A percentile compares a stretch with the other conserved stretches of the same genome.
These are phyloP conservation scores for Pseudogymnoascus sp. DNA, from an alignment of 2,329 filamentous ascomycete species.

Conservation along the genomic window DNA sequence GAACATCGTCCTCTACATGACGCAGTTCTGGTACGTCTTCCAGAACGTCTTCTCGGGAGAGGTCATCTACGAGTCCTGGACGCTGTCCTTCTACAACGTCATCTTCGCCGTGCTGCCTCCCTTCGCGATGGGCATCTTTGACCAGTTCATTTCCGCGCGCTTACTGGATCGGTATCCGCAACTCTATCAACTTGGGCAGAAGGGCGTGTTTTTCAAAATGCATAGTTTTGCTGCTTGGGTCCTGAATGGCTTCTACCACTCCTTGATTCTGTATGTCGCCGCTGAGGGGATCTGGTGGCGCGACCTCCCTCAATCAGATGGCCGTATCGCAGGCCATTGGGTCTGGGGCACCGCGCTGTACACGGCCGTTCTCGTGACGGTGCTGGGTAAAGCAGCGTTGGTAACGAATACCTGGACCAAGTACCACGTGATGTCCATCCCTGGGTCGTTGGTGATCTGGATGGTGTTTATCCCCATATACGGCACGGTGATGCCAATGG, in stretches of 20 bases:
- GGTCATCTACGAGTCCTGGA: conserved; percentile 99
- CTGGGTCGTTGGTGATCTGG: conserved; percentile 88
- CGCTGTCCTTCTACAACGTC: conserved; percentile 98
- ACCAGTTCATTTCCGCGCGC: conserved; percentile 93
- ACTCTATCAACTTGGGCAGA: conserved; percentile 86
- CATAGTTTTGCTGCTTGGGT: conserved; percentile 93
- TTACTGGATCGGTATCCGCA: conserved; percentile 93
- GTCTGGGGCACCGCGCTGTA: conserved; percentile 96
- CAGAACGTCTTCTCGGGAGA: conserved; percentile 97
- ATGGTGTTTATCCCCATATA: conserved; percentile 83
- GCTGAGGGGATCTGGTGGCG: conserved; percentile 72
- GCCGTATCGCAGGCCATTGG: conserved; percentile 85
- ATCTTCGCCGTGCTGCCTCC: conserved; percentile 93
- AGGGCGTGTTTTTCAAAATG: conserved; percentile 86
- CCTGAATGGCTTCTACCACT: conserved; percentile 90
- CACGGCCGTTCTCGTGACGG: conserved; percentile 84
- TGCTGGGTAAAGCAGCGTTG: conserved; percentile 87
- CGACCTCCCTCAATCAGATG: conserved; percentile 72
- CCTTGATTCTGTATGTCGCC: conserved; percentile 82
- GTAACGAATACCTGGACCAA: conserved; percentile 99
- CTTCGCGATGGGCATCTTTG: conserved; percentile 89
- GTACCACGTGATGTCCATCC: conserved; percentile 91
- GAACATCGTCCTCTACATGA: conserved; percentile 98
- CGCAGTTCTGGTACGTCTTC: conserved; percentile 98
- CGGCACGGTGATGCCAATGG: conserved; percentile 73